These are phyloP conservation scores for Bondarzewia mesenterica DNA, from an alignment of 1,284 basidiomycete species.

Conservation along the genomic window DNA sequence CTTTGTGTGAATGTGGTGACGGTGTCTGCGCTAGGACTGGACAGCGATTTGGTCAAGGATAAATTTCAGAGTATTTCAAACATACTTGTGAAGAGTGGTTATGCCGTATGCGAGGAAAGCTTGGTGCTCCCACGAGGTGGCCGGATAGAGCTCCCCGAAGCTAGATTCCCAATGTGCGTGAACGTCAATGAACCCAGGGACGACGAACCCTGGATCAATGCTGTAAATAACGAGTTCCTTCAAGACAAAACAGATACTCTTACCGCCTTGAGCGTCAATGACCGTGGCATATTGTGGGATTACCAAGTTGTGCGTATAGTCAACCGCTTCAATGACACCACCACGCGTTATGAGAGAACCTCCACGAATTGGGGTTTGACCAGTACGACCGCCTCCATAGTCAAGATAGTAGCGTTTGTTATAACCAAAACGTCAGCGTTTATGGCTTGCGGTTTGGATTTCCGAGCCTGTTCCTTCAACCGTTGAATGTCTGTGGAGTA, in stretches of 20 bases:
- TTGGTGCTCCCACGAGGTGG: conserved; percentile 65
- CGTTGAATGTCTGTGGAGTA: conserved; percentile 55
- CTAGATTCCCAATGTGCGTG: conserved; percentile 63
- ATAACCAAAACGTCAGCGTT: background rate
- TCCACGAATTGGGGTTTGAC: background rate
- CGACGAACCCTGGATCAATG: conserved; percentile 55
- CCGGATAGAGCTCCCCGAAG: conserved; percentile 35
- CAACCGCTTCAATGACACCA: background rate
- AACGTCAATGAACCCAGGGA: conserved; percentile 67
- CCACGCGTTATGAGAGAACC: background rate
- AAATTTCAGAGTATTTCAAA: no score
- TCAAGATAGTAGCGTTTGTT: background rate
- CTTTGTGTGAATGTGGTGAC: conserved; percentile 57
- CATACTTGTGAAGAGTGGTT: conserved; percentile 72
- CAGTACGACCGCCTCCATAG: background rate
- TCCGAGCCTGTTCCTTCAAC: conserved; percentile 26
- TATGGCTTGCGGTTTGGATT: background rate
- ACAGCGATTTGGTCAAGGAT: background rate
- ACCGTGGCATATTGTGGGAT: background rate
- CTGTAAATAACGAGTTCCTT: background rate
- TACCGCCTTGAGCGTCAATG: conserved; percentile 1
- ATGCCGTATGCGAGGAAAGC: conserved; percentile 72
- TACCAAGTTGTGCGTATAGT: background rate
- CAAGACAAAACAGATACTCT: background rate
- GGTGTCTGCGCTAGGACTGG: conserved; percentile 55